Evolutionary conservation across 164 flowering plant genomes (phyloP), one percentile per base, ranked within the genome.

Genomic region (Magnolia sinica): DNA sequence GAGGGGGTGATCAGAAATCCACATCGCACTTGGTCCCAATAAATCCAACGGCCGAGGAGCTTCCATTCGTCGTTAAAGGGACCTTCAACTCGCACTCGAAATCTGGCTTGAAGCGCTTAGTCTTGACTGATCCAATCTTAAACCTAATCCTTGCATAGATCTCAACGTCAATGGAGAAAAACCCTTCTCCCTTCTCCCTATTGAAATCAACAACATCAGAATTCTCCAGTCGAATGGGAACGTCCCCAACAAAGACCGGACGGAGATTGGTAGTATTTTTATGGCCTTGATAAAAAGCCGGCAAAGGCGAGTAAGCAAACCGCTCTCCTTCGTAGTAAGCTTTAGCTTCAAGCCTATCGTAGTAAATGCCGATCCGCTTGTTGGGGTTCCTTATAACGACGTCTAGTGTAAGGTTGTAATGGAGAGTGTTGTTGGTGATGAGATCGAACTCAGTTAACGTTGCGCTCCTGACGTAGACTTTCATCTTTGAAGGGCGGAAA

Each of bases 381-480:
- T 86, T 86, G 5, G 87, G 83, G 80, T 86, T 85, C 23, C 87
- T 75, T 13, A 85, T 45, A 24, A 75, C 61, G 68, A 85, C n/a
- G 66, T 85, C 79, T n/a, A 85, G 76, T 3, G 74, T 61, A 29
- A 85, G 81, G 64, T 83, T 76, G 86, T 80, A 85, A 18, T 31
- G 72, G 59, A 83, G 82, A 6, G 49, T 76, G 76, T 76, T 75
- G 71, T 49, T 73, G 77, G 69, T 45, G 4, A 72, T 71, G 74
- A 69, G 76, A 67, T 74, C 73, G 79, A 84, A 84, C 4, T 80
- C 71, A 4, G 85, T 74, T 16, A 85, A 73, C 1, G 85, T 69
- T 3, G 86, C 89, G 11, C 80, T 72, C 20, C 80, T 81, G 68
- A 84, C 86, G 24, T 81, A 74, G 76, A 85, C 81, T 27, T 78